phyloP scores from a whole-genome alignment of 257 asterid genomes.

The Cinchona pubescens region DNA sequence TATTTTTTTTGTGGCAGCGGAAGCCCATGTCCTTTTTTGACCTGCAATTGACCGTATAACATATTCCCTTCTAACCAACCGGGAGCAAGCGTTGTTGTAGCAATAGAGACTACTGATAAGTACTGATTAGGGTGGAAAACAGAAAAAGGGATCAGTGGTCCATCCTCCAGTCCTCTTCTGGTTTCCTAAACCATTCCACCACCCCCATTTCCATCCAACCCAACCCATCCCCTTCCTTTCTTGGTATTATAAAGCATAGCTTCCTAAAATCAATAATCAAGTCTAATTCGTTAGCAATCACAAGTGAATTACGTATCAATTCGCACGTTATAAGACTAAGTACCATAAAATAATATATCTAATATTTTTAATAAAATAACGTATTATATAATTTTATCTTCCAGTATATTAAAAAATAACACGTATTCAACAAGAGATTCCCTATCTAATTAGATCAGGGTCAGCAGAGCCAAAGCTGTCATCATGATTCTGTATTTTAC shows the following conservation, averaged over 20 bases:
- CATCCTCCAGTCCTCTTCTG: too few relatives aligned
- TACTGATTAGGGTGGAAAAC: constrained; percentile 5
- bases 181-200: background rate
- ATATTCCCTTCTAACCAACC: constrained; percentile 50
- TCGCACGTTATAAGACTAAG: too few relatives aligned
- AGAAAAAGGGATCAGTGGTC: constrained; percentile 22
- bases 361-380: too few relatives aligned
- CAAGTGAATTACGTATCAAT: too few relatives aligned
- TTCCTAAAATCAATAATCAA: background rate
- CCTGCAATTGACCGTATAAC: constrained; percentile 50
- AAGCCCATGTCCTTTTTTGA: constrained; percentile 48
- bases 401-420: too few relatives aligned
- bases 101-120: constrained; percentile 17
- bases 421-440: too few relatives aligned
- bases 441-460: too few relatives aligned
- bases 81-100: constrained; percentile 23
- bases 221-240: background rate
- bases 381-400: too few relatives aligned
- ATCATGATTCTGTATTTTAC: too few relatives aligned
- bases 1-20: constrained; percentile 24
- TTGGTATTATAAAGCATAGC: background rate
- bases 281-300: too few relatives aligned
- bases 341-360: too few relatives aligned
- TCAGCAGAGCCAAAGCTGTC: too few relatives aligned
- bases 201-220: background rate